These are phyloP conservation scores for Hanseniaspora pseudoguilliermondii DNA, from an alignment of 805 yeast genomes.

Conservation along the genomic window DNA sequence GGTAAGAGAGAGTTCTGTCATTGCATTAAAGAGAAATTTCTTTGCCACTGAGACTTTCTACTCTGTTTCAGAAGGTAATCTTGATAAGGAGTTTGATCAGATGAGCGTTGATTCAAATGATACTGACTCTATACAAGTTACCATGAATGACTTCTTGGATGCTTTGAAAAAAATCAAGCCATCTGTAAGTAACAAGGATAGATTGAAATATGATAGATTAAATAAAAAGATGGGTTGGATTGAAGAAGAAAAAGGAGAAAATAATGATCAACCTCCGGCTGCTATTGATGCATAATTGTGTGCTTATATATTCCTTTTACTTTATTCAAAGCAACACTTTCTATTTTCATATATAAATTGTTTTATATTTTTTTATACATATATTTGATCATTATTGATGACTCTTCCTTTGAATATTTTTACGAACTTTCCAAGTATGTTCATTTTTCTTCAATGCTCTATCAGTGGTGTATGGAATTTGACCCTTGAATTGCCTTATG, in stretches of 20 bases:
- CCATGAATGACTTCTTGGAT: constrained; percentile 47
- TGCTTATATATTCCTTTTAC: neutral
- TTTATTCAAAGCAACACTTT: too few relatives aligned
- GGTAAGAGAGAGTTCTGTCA: constrained; percentile 86
- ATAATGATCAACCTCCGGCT: constrained; percentile 10
- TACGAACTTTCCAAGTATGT: constrained; percentile 45
- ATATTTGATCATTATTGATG: constrained; percentile 19
- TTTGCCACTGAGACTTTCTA: constrained; percentile 37
- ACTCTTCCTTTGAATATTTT: constrained; percentile 40
- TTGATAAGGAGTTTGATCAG: constrained; percentile 32
- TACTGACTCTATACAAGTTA: constrained; percentile 38
- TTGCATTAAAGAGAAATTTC: constrained; percentile 65
- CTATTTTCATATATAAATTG: too few relatives aligned
- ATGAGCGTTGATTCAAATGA: constrained; percentile 20
- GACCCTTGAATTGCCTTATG: constrained; percentile 15
- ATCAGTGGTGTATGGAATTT: constrained; percentile 11
- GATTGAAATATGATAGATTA: constrained; percentile 60
- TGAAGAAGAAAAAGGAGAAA: constrained; percentile 25
- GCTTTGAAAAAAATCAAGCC: constrained; percentile 76
- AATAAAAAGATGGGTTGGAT: constrained; percentile 70
- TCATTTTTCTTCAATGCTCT: constrained; percentile 31
- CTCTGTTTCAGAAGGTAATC: constrained; percentile 35
- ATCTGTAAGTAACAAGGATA: constrained; percentile 77
- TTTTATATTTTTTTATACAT: too few relatives aligned
- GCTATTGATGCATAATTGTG: neutral